These are phyloP conservation scores for Ophiosphaerella herpotricha DNA, from an alignment of 2,329 filamentous ascomycete species.

Conservation along the genomic window DNA sequence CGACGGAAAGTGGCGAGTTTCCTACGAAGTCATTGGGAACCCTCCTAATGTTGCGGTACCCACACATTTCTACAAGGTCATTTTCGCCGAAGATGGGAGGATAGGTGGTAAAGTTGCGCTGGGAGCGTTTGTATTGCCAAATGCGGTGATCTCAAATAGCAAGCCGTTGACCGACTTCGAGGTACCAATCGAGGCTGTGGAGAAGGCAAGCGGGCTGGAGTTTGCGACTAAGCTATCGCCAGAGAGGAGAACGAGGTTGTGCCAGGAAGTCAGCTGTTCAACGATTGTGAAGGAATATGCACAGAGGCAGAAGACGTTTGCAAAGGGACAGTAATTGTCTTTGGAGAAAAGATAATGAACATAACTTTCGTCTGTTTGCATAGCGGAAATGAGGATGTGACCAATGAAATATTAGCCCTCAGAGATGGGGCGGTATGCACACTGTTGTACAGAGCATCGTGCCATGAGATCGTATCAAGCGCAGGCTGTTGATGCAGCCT, in stretches of 20 bases:
- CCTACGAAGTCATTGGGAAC: slow-evolving; percentile 92
- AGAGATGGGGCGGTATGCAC: neutral
- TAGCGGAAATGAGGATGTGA: neutral
- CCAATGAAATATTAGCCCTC: neutral
- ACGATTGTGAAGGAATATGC: slow-evolving; percentile 82
- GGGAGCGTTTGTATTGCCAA: slow-evolving; percentile 93
- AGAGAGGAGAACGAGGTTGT: slow-evolving; percentile 76
- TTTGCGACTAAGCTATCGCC: slow-evolving; percentile 81
- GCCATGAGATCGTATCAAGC: neutral
- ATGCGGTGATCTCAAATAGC: slow-evolving; percentile 82
- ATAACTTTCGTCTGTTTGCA: neutral
- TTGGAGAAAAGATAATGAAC: neutral
- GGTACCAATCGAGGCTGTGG: slow-evolving; percentile 89
- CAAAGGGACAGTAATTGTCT: slow-evolving; percentile 19
- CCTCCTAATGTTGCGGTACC: slow-evolving; percentile 95
- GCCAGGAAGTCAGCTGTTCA: slow-evolving; percentile 82
- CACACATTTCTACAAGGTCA: slow-evolving; percentile 99
- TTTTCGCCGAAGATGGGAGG: slow-evolving; percentile 85
- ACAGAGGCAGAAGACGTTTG: slow-evolving; percentile 58
- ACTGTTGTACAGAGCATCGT: slow-evolving; percentile 2
- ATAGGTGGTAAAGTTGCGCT: slow-evolving; percentile 72
- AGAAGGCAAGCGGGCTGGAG: slow-evolving; percentile 88
- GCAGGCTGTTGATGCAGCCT: neutral
- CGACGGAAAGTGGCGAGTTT: slow-evolving; percentile 94
- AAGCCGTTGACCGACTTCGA: slow-evolving; percentile 92